Evolutionary conservation across 768 basidiomycete species (phyloP).

Genomic region (Boletus fagicola): DNA sequence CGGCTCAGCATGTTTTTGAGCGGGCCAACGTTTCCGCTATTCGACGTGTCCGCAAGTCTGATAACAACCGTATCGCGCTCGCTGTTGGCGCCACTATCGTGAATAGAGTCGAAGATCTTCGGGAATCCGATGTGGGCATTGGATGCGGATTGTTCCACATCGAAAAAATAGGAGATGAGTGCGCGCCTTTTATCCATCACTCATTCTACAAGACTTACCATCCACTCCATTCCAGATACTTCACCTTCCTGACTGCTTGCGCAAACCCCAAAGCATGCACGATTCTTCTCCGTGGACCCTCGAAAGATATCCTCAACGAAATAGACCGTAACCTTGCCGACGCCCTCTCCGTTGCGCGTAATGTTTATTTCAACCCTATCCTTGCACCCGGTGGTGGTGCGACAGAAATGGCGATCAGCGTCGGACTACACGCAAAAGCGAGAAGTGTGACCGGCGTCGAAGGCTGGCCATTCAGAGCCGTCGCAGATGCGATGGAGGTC

Average conservation of each 20-base stretch:
- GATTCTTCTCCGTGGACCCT: conserved; percentile 94
- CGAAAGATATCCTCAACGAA: conserved; percentile 97
- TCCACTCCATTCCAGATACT: conserved; percentile 61
- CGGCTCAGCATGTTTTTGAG: conserved; percentile 87
- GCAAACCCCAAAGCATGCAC: conserved; percentile 92
- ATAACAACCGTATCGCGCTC: conserved; percentile 97
- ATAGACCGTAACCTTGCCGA: conserved; percentile 97
- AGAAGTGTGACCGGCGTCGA: conserved; percentile 82
- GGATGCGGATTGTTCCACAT: conserved; percentile 94
- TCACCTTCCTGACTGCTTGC: conserved; percentile 95
- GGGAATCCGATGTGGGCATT: conserved; percentile 89
- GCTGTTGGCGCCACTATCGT: conserved; percentile 96
- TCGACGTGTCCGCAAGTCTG: conserved; percentile 96
- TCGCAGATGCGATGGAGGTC: conserved; percentile 96
- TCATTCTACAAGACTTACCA: neutral
- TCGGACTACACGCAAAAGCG: conserved; percentile 79
- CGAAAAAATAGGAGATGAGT: conserved; percentile 97
- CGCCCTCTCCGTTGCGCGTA: conserved; percentile 95
- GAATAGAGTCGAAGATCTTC: conserved; percentile 91
- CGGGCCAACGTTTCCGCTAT: conserved; percentile 90
- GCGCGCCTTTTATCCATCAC: conserved; percentile 12
- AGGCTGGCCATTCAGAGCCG: conserved; percentile 87
- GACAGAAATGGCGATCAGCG: conserved; percentile 96
- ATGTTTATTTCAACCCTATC: conserved; percentile 92
- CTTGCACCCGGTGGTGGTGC: conserved; percentile 97